Base-by-base conservation (phyloP, 108 stramenopile genomes). In the Aureococcus anophagefferens region DNA sequence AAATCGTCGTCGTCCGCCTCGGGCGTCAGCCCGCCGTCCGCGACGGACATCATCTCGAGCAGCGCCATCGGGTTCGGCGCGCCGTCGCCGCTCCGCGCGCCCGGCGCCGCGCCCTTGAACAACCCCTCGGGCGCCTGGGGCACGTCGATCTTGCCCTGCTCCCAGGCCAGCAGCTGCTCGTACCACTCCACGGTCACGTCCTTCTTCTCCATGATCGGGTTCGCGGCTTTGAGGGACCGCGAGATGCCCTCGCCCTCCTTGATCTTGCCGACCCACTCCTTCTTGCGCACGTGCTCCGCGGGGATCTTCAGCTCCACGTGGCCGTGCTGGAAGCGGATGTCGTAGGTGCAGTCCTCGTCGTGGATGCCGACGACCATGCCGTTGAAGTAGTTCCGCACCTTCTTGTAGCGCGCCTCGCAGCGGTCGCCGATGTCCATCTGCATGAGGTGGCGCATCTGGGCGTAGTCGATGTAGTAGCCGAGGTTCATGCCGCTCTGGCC, bases 341-440 rank as follows among this genome's bases (percentile, higher is more conserved):
- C 51, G 51, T 59, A 59, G 51, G 51, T 25, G 51, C 51, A 59
- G 51, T 59, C 51, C 21, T 59, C 51, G 51, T 59, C 51, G 51
- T 59, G 14, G 21, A 11, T 1, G 7, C 3, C 25, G 14, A 18
- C 4, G 51, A 59, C 51, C 7, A 59, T 11, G 17, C 51, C 51
- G 25, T 59, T 1, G 25, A 59, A 59, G 25, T 59, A 59, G 21
- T 1, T 1, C 51, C 51, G 51, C 25, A 25, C 25, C 21, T 25
- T 25, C 51, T 25, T 3, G 25, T 25, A 59, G 17, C 51, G 17
- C 17, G 51, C 51, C 25, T 59, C 51, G 51, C 51, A 59, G 7
- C 51, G 51, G 51, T 59, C 51, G 51, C 51, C 51, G 7, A 11
- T 1, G 7, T 18, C 17, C 21, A 59, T 1, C 21, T 1, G 4